Base-by-base conservation (phyloP, 192 early-diverging fungal genomes). In the Podochytrium sp. region DNA sequence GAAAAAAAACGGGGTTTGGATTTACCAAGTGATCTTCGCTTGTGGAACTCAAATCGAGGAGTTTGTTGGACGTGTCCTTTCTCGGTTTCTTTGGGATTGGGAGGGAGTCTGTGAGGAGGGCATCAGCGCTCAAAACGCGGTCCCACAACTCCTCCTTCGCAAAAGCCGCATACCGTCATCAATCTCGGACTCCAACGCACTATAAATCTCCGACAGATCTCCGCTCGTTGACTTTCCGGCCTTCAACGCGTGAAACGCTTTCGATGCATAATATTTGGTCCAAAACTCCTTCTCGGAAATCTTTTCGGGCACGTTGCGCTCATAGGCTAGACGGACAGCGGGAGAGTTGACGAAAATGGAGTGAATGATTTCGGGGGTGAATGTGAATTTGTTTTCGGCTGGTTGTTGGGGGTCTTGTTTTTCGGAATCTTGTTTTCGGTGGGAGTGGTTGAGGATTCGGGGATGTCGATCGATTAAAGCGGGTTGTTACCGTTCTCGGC, bases 311-410 rank as follows among this genome's bases (percentile, higher is more conserved):
- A 97, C 95, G 80, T 91, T 89, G 0, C 85, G 87, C 43, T 92
- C 84, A 68, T 92, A 97, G 5, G 93, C 94, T 32, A 87, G 80
- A 65, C 92, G 90, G 3, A 97, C 94, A 27, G 90, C 85, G 16
- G 96, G 96, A 69, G 89, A 96, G 73, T 97, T 92, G 29, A 89
- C 88, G 69, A 96, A 96, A 18, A 98, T 96, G 38, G 90, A 90
- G 51, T 93, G 87, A 30, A 96, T 93, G 18, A 93, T 89, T 50
- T 95, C 92, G n/a, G 90, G 89, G n/a, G 92, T 95, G 55, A 98
- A 87, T 2, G 87, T 93, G 74, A 91, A 93, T 63, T 91, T 96
- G 2, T n/a, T 68, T 0, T 20, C 30, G 0, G 66, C 16, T 27
- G 47, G 33, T 41, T 18, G 41, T 1, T 23, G 10, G 2, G 49